phyloP scores from a whole-genome alignment of 306 rosid species.

The Phaseolus lunatus region DNA sequence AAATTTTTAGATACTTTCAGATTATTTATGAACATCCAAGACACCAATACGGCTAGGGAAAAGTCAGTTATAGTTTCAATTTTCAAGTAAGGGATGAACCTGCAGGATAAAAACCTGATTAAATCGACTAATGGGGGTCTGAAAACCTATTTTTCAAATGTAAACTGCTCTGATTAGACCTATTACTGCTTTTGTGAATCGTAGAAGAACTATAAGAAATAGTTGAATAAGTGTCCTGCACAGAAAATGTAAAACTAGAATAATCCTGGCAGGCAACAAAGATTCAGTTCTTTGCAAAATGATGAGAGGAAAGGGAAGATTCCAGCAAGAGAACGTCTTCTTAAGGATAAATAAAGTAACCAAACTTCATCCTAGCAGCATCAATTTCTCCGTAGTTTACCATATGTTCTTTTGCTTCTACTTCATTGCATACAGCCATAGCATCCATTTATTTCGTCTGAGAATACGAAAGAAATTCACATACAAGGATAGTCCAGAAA shows the following conservation, averaged over 20 bases:
- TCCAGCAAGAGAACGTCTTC: conserved; percentile 20
- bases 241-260: conserved; percentile 5
- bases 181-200: conserved; percentile 13
- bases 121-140: background rate
- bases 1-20: conserved; percentile 24
- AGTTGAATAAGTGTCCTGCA: conserved; percentile 1
- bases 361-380: conserved; percentile 34
- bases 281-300: conserved; percentile 8
- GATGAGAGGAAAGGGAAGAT: background rate
- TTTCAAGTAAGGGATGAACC: conserved; percentile 35
- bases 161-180: background rate
- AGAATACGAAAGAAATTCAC: conserved; percentile 20
- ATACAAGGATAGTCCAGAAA: conserved; percentile 17
- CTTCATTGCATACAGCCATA: background rate
- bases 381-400: conserved; percentile 19
- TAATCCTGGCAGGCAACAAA: background rate
- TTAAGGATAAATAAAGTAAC: conserved; percentile 21
- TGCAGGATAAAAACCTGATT: background rate
- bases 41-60: conserved; percentile 27
- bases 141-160: conserved; percentile 25
- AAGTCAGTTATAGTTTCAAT: background rate
- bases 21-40: conserved; percentile 33
- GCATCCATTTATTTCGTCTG: background rate
- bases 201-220: conserved; percentile 8
- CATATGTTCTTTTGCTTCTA: conserved; percentile 11